Evolutionary conservation across 2,329 filamentous ascomycete genomes (phyloP).

Genomic region (Teratosphaeria nubilosa): DNA sequence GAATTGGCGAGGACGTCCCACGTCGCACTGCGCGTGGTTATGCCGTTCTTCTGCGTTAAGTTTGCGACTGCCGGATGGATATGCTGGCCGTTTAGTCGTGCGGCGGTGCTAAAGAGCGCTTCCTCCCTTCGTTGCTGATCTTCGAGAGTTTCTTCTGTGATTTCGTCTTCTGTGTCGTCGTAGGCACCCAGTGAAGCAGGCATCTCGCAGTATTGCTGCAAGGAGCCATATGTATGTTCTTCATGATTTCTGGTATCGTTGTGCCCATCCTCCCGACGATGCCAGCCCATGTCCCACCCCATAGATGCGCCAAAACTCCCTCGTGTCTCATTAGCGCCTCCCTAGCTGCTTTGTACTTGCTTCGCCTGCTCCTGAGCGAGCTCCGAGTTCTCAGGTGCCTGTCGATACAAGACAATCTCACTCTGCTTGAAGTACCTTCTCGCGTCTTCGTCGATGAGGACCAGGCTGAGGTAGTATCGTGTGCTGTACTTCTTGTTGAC

Average conservation of each 20-base stretch:
- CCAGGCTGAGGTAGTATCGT: constrained; percentile 90
- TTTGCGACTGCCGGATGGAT: not conserved
- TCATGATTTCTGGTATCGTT: not conserved
- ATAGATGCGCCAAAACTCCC: constrained; percentile 10
- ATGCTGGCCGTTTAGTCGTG: not conserved
- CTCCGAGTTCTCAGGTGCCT: constrained; percentile 46
- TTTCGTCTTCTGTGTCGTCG: not conserved
- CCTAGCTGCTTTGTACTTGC: constrained; percentile 28
- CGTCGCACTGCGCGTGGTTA: not conserved
- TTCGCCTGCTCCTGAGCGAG: constrained; percentile 39
- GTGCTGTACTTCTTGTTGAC: constrained; percentile 99
- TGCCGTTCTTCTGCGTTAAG: not conserved
- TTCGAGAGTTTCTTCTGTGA: not conserved
- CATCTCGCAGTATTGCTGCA: not conserved
- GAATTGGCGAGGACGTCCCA: not conserved
- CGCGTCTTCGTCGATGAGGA: constrained; percentile 60
- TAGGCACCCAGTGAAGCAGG: not conserved
- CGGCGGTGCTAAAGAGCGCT: not conserved
- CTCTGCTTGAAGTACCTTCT: constrained; percentile 98
- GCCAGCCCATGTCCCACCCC: not conserved
- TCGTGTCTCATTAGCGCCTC: constrained; percentile 22
- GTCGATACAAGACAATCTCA: constrained; percentile 92
- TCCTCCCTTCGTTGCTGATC: not conserved
- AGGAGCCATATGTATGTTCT: not conserved
- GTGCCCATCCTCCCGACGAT: not conserved